Evolutionary conservation across 2,329 filamentous ascomycete species (phyloP).

Genomic region (Mariannaea elegans): DNA sequence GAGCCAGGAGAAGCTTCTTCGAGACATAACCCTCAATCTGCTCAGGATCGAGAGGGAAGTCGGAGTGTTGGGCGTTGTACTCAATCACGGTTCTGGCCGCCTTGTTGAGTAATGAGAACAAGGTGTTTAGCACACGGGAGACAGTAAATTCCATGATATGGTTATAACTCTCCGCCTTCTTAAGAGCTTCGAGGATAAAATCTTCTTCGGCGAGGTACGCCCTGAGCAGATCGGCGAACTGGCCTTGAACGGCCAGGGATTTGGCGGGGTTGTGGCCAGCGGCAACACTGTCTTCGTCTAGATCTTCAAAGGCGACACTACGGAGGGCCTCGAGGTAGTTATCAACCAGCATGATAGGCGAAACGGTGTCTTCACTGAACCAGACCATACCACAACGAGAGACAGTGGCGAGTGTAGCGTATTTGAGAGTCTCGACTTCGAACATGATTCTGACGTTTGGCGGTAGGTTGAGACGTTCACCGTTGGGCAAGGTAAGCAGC

Average conservation of each 20-base stretch:
- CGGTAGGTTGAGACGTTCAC: conserved; percentile 94
- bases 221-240: conserved; percentile 82
- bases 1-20: conserved; percentile 91
- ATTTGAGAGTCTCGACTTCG: conserved; percentile 97
- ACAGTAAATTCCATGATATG: conserved; percentile 99
- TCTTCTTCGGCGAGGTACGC: conserved; percentile 79
- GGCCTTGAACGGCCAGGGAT: conserved; percentile 78
- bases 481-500: conserved; percentile 93
- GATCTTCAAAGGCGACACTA: conserved; percentile 87
- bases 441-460: conserved; percentile 99
- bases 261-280: conserved; percentile 80
- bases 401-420: conserved; percentile 97
- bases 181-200: conserved; percentile 81
- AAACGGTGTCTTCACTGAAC: conserved; percentile 99
- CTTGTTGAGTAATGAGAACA: conserved; percentile 97
- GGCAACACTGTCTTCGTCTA: conserved; percentile 89
- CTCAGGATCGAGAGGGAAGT: conserved; percentile 91
- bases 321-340: conserved; percentile 89
- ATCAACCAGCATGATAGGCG: conserved; percentile 87
- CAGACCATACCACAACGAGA: conserved; percentile 99
- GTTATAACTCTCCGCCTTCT: conserved; percentile 79
- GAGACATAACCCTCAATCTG: conserved; percentile 89
- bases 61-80: conserved; percentile 92
- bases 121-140: conserved; percentile 86
- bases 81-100: conserved; percentile 90